Evolutionary conservation across 208 protist species (phyloP).

Genomic region (Trypanosoma vivax): DNA sequence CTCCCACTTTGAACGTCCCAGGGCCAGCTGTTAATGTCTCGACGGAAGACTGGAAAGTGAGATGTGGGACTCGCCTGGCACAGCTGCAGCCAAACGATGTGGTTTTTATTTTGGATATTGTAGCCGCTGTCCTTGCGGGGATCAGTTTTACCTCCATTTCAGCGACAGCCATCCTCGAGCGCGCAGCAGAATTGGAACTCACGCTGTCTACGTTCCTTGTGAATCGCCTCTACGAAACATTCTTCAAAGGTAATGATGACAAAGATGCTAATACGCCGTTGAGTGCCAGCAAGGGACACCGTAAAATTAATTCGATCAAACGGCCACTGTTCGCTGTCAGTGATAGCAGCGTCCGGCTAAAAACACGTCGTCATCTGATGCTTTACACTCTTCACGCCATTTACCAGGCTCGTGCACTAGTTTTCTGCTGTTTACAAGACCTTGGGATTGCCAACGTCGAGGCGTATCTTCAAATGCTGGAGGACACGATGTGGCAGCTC

Average conservation of each 20-base stretch:
- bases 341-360: conserved; percentile 1
- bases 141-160: conserved; percentile 58
- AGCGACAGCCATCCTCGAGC: conserved; percentile 56
- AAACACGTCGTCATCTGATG: conserved; percentile 22
- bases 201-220: conserved; percentile 40
- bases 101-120: conserved; percentile 54
- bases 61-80: neutral
- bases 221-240: conserved; percentile 17
- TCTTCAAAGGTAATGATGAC: conserved; percentile 5
- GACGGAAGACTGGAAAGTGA: neutral
- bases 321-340: neutral
- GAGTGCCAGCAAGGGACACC: too few relatives aligned
- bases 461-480: conserved; percentile 67
- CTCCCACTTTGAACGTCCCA: neutral
- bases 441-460: conserved; percentile 63
- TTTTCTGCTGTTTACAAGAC: conserved; percentile 54
- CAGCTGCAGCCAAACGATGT: conserved; percentile 22
- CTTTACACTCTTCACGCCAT: conserved; percentile 45
- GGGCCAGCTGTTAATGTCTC: neutral
- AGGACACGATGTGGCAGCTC: conserved; percentile 79
- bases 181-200: conserved; percentile 71
- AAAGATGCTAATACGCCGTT: too few relatives aligned
- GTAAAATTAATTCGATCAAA: neutral
- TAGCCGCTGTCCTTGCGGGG: conserved; percentile 57
- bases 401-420: conserved; percentile 55